A percentile compares a stretch with the other conserved stretches of the same genome.
phyloP scores from a whole-genome alignment of 306 rosid species.

The Bauhinia variegata region DNA sequence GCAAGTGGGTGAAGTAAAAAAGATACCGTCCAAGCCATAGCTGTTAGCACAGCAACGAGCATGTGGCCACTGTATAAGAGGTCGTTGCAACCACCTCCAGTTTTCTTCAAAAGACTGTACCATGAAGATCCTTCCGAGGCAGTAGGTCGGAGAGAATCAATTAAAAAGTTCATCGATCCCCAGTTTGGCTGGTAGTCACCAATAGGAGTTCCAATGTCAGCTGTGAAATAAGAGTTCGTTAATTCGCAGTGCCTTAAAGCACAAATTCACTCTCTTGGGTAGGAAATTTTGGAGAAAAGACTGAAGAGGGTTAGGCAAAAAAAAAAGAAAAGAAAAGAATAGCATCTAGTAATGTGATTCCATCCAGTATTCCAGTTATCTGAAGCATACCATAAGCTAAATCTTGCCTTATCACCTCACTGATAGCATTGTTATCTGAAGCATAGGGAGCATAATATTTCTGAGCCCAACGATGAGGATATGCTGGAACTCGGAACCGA shows the following conservation, averaged over 20 bases:
- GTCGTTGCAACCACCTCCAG: constrained; percentile 98
- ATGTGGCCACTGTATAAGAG: constrained; percentile 94
- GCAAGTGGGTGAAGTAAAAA: constrained; percentile 19
- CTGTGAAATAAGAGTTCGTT: constrained; percentile 53
- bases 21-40: constrained; percentile 99
- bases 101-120: constrained; percentile 77
- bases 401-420: constrained; percentile 60
- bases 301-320: neutral
- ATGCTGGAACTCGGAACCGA: constrained; percentile 64
- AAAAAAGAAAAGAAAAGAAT: no score
- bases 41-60: constrained; percentile 93
- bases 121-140: constrained; percentile 73
- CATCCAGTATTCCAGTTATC: no score
- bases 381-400: constrained; percentile 83
- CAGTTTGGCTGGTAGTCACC: constrained; percentile 70
- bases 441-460: constrained; percentile 87
- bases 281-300: neutral
- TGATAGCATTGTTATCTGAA: constrained; percentile 62
- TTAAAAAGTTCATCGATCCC: constrained; percentile 82
- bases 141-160: constrained; percentile 79
- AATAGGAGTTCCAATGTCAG: constrained; percentile 55
- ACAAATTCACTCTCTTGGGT: constrained; percentile 1
- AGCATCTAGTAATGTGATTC: no score
- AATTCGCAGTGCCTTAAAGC: constrained; percentile 30
- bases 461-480: constrained; percentile 92